These are phyloP conservation scores for Abrus precatorius DNA, from an alignment of 306 rosid genomes.

Conservation along the genomic window DNA sequence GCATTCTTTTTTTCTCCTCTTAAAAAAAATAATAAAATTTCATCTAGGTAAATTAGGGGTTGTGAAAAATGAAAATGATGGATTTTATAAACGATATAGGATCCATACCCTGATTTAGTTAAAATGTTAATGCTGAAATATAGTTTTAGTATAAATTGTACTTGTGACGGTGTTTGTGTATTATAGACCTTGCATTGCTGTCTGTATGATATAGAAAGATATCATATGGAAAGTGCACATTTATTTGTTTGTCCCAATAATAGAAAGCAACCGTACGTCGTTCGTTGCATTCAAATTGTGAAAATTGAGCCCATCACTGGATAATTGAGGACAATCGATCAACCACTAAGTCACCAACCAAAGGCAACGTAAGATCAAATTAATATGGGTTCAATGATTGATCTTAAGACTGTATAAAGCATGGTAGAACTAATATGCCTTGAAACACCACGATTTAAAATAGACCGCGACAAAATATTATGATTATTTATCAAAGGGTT, in stretches of 20 bases:
- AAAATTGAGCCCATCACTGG: conserved; percentile 36
- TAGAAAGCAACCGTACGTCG: conserved; percentile 22
- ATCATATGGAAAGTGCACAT: conserved; percentile 22
- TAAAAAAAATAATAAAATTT: background rate
- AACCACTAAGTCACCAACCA: conserved; percentile 38
- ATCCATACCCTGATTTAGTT: background rate
- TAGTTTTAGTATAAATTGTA: background rate
- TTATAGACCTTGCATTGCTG: conserved; percentile 44
- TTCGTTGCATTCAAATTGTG: conserved; percentile 43
- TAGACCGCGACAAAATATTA: conserved; percentile 9
- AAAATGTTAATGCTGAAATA: conserved; percentile 23
- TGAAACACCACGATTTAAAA: conserved; percentile 17
- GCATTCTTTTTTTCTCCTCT: background rate
- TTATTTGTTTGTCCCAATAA: conserved; percentile 38
- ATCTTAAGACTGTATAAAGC: background rate
- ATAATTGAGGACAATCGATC: conserved; percentile 46
- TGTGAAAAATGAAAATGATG: conserved; percentile 23
- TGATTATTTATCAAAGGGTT: background rate
- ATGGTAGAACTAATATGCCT: background rate
- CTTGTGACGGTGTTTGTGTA: conserved; percentile 43
- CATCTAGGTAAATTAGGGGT: background rate
- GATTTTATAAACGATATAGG: conserved; percentile 39
- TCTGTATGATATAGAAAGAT: conserved; percentile 40
- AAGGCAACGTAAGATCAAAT: conserved; percentile 23
- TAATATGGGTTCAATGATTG: background rate